These are phyloP conservation scores for Thalassiosira sp. DNA, from an alignment of 352 stramenopile species.

Conservation along the genomic window DNA sequence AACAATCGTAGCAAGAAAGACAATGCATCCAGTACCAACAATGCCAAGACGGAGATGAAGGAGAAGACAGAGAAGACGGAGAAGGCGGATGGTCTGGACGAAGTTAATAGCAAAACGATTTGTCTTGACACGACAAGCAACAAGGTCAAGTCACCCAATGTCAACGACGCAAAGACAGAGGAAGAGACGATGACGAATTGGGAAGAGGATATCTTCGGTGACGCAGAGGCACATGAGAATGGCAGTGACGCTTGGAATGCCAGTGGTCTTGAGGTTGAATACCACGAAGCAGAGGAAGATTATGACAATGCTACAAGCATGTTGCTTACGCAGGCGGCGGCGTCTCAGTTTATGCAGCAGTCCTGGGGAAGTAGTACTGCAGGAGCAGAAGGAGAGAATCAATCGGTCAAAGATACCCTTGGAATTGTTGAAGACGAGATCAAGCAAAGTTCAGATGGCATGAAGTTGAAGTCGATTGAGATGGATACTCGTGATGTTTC, in stretches of 20 bases:
- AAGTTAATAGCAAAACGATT: too few species aligned
- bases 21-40: constrained; percentile 1
- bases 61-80: too few species aligned
- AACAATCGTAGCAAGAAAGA: not conserved
- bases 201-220: not conserved
- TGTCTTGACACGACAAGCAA: not conserved
- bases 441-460: not conserved
- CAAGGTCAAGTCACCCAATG: not conserved
- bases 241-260: not conserved
- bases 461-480: constrained; percentile 9
- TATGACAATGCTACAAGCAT: not conserved
- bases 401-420: not conserved
- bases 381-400: not conserved
- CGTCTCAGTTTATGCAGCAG: constrained; percentile 8
- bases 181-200: not conserved
- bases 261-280: constrained; percentile 8
- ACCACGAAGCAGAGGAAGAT: not conserved
- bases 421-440: not conserved
- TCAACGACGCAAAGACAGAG: not conserved
- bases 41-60: not conserved
- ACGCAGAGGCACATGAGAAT: not conserved
- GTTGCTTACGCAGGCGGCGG: not conserved
- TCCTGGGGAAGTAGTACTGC: constrained; percentile 1
- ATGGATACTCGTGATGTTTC: not conserved
- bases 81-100: too few species aligned